A percentile compares a stretch with the other conserved stretches of the same genome.
These are phyloP conservation scores for Diplotaxis tenuifolia DNA, from an alignment of 345 rosid species.

Conservation along the genomic window DNA sequence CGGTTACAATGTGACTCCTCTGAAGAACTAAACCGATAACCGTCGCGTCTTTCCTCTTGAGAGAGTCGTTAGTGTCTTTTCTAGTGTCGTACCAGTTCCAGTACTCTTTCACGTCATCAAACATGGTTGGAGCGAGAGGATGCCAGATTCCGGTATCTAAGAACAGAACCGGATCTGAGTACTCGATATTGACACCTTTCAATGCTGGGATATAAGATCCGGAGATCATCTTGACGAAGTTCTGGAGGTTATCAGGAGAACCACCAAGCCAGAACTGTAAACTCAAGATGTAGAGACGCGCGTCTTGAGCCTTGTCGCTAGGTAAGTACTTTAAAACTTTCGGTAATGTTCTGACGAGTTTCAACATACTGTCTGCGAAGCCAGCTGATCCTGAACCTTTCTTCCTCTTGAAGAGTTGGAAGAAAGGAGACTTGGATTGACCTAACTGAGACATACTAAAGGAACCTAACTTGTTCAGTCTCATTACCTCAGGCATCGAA, in stretches of 20 bases:
- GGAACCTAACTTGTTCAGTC: conserved; percentile 92
- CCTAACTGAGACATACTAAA: conserved; percentile 98
- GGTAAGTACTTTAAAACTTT: conserved; percentile 97
- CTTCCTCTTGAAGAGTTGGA: conserved; percentile 90
- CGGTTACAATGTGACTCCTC: conserved; percentile 98
- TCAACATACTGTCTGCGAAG: conserved; percentile 93
- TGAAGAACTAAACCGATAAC: conserved; percentile 80
- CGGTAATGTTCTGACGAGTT: conserved; percentile 91
- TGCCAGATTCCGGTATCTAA: conserved; percentile 96
- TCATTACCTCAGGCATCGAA: conserved; percentile 99
- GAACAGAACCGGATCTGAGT: conserved; percentile 88
- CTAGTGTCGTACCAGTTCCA: conserved; percentile 93
- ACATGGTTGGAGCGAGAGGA: conserved; percentile 94
- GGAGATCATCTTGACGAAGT: conserved; percentile 90
- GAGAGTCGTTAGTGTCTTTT: conserved; percentile 69
- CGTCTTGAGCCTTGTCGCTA: conserved; percentile 97
- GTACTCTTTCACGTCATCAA: conserved; percentile 92
- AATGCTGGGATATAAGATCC: conserved; percentile 85
- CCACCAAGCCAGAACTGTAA: conserved; percentile 99
- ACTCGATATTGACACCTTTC: conserved; percentile 69
- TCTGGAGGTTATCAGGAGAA: conserved; percentile 89
- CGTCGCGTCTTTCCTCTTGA: conserved; percentile 66
- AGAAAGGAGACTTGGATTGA: conserved; percentile 89
- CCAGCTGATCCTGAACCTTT: conserved; percentile 74
- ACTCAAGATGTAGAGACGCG: conserved; percentile 93